Conservation (phyloP, 805 yeast species). For the Starmerella scarabaei region DNA sequence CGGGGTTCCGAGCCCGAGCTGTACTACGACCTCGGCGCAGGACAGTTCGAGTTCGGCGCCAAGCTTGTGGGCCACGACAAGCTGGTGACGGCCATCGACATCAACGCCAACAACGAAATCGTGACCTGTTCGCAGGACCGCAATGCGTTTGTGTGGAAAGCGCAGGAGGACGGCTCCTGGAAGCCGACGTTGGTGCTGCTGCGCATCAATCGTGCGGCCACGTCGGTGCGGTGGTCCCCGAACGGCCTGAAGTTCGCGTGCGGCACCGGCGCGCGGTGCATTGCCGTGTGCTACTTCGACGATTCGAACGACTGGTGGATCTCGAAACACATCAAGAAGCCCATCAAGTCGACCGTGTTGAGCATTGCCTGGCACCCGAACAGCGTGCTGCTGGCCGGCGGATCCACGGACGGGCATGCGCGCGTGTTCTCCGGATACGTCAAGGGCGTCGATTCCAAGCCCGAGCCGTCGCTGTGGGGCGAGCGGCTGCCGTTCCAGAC, state of each 20-base stretch:
- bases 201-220: slow-evolving; percentile 91
- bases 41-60: slow-evolving; percentile 47
- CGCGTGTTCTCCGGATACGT: slow-evolving; percentile 80
- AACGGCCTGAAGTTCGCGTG: slow-evolving; percentile 92
- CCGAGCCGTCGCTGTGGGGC: slow-evolving; percentile 81
- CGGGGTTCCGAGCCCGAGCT: slow-evolving; percentile 65
- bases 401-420: slow-evolving; percentile 87
- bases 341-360: slow-evolving; percentile 77
- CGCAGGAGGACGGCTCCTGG: slow-evolving; percentile 44
- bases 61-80: slow-evolving; percentile 50
- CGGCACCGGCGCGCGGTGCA: slow-evolving; percentile 85
- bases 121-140: slow-evolving; percentile 97
- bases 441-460: slow-evolving; percentile 78
- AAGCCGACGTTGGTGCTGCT: slow-evolving; percentile 86
- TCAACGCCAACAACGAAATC: slow-evolving; percentile 66
- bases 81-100: slow-evolving; percentile 86
- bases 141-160: slow-evolving; percentile 94
- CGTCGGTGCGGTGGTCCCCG: slow-evolving; percentile 90
- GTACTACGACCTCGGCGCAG: slow-evolving; percentile 40
- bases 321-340: slow-evolving; percentile 90
- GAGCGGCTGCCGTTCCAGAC: slow-evolving; percentile 90
- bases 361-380: slow-evolving; percentile 89
- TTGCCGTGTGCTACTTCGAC: slow-evolving; percentile 94
- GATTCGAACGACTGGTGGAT: slow-evolving; percentile 99
- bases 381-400: slow-evolving; percentile 72